Percentiles rank a stretch among this genome's conserved stretches.
Evolutionary conservation across 2,329 filamentous ascomycete genomes (phyloP).

Genomic region (Ceratocystis ficicola): DNA sequence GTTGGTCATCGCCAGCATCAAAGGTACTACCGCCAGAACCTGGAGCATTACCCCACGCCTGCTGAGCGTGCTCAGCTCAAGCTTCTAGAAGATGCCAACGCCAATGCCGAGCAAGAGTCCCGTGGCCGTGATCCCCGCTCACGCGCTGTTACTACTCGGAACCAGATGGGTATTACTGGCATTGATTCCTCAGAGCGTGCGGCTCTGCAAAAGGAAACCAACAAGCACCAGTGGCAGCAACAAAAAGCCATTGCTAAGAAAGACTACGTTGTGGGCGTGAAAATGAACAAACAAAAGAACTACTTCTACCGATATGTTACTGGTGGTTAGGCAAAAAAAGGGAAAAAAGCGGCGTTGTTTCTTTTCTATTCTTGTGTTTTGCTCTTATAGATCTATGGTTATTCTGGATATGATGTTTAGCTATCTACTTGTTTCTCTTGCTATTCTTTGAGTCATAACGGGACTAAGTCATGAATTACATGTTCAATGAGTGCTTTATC

Average conservation of each 20-base stretch:
- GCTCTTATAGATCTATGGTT: background rate
- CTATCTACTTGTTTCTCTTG: slow-evolving; percentile 5
- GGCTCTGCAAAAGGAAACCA: slow-evolving; percentile 17
- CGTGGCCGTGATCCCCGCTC: slow-evolving; percentile 16
- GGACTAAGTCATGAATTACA: background rate
- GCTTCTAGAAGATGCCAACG: slow-evolving; percentile 40
- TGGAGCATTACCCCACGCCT: slow-evolving; percentile 67
- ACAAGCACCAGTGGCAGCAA: slow-evolving; percentile 16
- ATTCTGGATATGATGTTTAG: background rate
- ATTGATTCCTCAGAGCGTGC: slow-evolving; percentile 9
- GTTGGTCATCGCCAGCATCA: slow-evolving; percentile 82
- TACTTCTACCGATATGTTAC: slow-evolving; percentile 42
- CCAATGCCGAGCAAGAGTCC: slow-evolving; percentile 24
- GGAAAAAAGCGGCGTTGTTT: background rate
- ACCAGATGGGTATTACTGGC: slow-evolving; percentile 18
- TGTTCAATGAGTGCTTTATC: slow-evolving; percentile 15
- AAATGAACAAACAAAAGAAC: slow-evolving; percentile 45
- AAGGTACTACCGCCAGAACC: slow-evolving; percentile 84
- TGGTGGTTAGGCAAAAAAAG: slow-evolving; percentile 30
- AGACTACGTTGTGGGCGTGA: slow-evolving; percentile 21
- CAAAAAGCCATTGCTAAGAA: slow-evolving; percentile 21
- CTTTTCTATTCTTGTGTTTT: background rate
- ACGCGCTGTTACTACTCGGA: slow-evolving; percentile 11
- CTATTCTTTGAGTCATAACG: background rate
- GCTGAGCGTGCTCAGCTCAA: slow-evolving; percentile 62